Evolutionary conservation across 805 yeast species (phyloP), one percentile per base, ranked within the genome.

Genomic region (Scheffersomyces ergatensis): DNA sequence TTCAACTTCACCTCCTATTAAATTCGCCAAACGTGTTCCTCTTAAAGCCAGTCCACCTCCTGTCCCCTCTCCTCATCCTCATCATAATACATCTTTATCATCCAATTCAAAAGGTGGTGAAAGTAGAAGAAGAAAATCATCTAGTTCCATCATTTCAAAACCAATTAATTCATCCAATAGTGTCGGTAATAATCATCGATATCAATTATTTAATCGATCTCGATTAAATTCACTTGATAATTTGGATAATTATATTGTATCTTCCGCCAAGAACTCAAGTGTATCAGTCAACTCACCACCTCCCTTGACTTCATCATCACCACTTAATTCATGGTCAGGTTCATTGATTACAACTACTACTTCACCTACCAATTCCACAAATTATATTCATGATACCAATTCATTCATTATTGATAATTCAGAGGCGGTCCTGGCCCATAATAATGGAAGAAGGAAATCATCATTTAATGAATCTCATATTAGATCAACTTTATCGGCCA

Each of bases 1-100:
- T 33, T 50, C 46, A 39, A 54, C 53, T 42, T 48, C 47, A 32
- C 70, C 68, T 6, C 72, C 72, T 1, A 51, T 66, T 36, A 58
- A 54, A 51, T 73, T 65, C 51, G 79, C 74, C 48, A 70, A 57
- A 51, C 64, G 64, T 37, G 76, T 59, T 33, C 76, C 69, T 25
- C 46, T 57, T 38, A 69, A 63, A 40, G 43, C 62, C 29, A 60
- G 65, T 40, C 67, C 72, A 6, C 73, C 74, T 4, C 71, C 73
- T 1, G n/a, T n/a, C n/a, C n/a, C n/a, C n/a, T n/a, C n/a, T n/a
- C n/a, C n/a, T n/a, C n/a, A n/a, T n/a, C n/a, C n/a, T 34, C 35
- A 11, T 26, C 23, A 34, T 3, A 37, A 40, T 5, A 18, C 27
- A 11, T 38, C 63, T 13, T 65, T 67, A 5, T 62, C 66, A 2